phyloP scores from a whole-genome alignment of 2,329 filamentous ascomycete species.

The Ascochyta pisi region DNA sequence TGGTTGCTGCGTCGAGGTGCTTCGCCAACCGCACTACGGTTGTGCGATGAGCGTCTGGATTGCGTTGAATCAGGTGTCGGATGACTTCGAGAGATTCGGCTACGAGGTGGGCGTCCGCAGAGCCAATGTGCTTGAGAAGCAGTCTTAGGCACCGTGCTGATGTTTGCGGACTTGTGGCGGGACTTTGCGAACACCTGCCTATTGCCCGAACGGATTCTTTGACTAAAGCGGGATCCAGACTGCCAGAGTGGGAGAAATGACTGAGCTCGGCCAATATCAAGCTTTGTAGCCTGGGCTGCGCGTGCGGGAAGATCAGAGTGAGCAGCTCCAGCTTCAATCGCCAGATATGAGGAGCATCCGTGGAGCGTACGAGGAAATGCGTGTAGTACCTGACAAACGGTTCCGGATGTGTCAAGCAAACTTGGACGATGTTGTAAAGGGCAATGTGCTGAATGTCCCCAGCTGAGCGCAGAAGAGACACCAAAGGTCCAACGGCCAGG shows the following conservation, averaged over 20 bases:
- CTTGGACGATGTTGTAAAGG: conserved; percentile 93
- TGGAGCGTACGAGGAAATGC: conserved; percentile 85
- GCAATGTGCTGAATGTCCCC: conserved; percentile 89
- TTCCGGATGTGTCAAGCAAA: conserved; percentile 76
- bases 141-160: conserved; percentile 82
- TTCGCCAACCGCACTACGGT: conserved; percentile 90
- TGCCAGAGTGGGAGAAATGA: conserved; percentile 92
- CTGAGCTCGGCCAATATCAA: conserved; percentile 91
- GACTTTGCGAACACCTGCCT: conserved; percentile 83
- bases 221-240: conserved; percentile 76
- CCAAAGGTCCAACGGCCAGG: conserved; percentile 78
- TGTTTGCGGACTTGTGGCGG: conserved; percentile 44
- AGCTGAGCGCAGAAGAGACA: conserved; percentile 83
- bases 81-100: conserved; percentile 95
- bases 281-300: conserved; percentile 76
- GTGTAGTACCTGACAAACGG: conserved; percentile 88
- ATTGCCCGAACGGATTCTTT: conserved; percentile 91
- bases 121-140: conserved; percentile 85
- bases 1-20: conserved; percentile 86
- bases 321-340: conserved; percentile 90
- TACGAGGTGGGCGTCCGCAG: conserved; percentile 83
- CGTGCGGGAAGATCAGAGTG: conserved; percentile 88
- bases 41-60: conserved; percentile 78
- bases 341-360: conserved; percentile 83
- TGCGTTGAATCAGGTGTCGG: conserved; percentile 91